Base-by-base conservation (phyloP, 2,329 filamentous ascomycete genomes). In the Ophiostoma quercus region DNA sequence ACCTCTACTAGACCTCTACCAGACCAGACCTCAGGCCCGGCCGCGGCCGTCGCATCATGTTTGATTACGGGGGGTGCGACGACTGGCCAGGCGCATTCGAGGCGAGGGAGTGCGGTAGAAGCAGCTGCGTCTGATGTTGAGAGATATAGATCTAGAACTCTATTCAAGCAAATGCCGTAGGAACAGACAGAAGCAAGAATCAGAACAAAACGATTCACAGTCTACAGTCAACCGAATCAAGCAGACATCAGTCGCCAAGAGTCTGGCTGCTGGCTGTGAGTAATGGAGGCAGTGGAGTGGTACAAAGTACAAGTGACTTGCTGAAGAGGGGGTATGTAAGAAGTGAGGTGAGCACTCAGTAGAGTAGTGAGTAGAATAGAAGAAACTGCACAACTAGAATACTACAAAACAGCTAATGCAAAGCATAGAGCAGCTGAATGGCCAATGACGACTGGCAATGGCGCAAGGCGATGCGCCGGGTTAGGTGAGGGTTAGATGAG, bases 1-100 rank as follows among this genome's bases (percentile, higher is more conserved):
- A 34, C 34, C 34, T 34, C 19, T 39, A 19, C 12, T 2, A 11
- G 3, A 12, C 25, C 25, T 34, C 19, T 39, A 19, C 12, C 6
- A 11, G 3, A 12, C 25, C 25, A 29, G 25, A 29, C 25, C 25
- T 3, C 37, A 43, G 65, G 22, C 65, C 65, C 4, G 65, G 65
- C 65, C 65, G 65, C 65, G 65, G 65, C 65, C 65, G 65, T 66
- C 65, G 65, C 65, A 47, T 41, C 37, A n/a, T n/a, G 34, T 25
- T 43, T n/a, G 29, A 11, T n/a, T 41, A 37, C 34, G 63, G 37
- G 47, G n/a, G 34, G 25, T 14, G n/a, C 19, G 37, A 41, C 63
- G 34, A 66, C 37, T 65, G 62, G 34, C 39, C 34, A 22, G 16
- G 62, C 62, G 62, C 62, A 65, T 39, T 11, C 32, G 34, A 34